Conservation (phyloP, 2,329 filamentous ascomycete genomes). For the Diaporthe capsici region DNA sequence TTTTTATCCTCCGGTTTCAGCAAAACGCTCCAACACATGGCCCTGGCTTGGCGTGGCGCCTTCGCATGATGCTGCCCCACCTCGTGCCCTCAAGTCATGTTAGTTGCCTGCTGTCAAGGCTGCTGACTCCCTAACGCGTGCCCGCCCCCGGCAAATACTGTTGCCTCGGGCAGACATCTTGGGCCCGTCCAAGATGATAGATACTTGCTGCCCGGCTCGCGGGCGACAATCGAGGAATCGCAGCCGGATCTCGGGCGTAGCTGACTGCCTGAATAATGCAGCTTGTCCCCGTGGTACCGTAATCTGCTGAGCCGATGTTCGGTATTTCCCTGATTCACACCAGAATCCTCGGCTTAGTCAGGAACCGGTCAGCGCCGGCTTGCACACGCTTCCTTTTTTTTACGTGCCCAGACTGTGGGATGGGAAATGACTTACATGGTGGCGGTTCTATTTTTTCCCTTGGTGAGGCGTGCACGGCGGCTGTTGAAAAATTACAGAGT, state of each 20-base stretch:
- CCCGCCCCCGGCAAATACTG: slow-evolving; percentile 16
- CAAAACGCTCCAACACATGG: slow-evolving; percentile 35
- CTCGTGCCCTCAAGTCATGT: slow-evolving; percentile 26
- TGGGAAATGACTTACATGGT: slow-evolving; percentile 12
- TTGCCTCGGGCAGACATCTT: slow-evolving; percentile 33
- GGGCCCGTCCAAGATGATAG: neutral
- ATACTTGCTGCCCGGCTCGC: slow-evolving; percentile 17
- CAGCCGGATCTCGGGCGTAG: slow-evolving; percentile 3
- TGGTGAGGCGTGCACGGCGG: slow-evolving; percentile 26
- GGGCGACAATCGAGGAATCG: slow-evolving; percentile 21
- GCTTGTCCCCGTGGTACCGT: neutral
- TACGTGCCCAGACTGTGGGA: neutral
- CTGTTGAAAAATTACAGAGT: slow-evolving; percentile 18
- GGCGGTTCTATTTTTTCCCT: neutral
- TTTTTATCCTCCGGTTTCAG: slow-evolving; percentile 25
- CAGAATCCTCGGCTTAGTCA: slow-evolving; percentile 20
- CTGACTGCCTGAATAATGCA: slow-evolving; percentile 30
- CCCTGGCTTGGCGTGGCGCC: slow-evolving; percentile 34
- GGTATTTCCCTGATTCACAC: neutral
- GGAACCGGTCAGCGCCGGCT: slow-evolving; percentile 12
- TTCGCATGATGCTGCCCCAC: slow-evolving; percentile 32
- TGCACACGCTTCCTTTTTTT: neutral
- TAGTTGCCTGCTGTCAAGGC: slow-evolving; percentile 19
- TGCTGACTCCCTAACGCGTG: slow-evolving; percentile 15
- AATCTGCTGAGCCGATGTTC: slow-evolving; percentile 1